phyloP scores from a whole-genome alignment of 2,329 filamentous ascomycete genomes.

The Didymella pomorum region DNA sequence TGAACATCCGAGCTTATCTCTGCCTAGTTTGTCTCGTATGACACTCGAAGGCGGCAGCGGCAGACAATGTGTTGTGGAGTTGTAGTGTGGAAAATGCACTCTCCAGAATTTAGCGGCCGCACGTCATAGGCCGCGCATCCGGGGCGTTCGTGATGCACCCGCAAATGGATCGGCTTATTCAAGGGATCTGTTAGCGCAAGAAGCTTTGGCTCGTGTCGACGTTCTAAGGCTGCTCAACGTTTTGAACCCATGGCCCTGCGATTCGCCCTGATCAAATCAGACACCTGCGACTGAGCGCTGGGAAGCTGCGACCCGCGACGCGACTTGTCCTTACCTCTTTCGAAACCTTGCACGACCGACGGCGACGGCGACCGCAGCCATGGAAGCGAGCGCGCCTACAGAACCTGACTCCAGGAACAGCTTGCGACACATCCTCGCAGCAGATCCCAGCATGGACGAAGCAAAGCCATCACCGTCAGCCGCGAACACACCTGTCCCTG shows the following conservation, averaged over 20 bases:
- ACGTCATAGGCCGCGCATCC: constrained; percentile 15
- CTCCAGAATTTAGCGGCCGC: neutral
- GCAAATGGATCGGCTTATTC: constrained; percentile 20
- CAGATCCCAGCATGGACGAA: constrained; percentile 49
- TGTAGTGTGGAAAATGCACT: neutral
- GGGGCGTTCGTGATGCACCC: constrained; percentile 18
- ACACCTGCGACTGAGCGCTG: constrained; percentile 20
- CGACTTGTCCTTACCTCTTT: constrained; percentile 27
- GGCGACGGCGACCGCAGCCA: constrained; percentile 21
- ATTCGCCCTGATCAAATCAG: constrained; percentile 13
- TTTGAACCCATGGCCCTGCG: constrained; percentile 17
- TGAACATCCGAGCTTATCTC: too few relatives aligned
- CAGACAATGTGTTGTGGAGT: neutral
- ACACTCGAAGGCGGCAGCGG: too few relatives aligned
- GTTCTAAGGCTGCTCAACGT: constrained; percentile 19
- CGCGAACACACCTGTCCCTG: constrained; percentile 42
- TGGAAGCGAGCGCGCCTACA: constrained; percentile 36
- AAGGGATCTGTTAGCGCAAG: constrained; percentile 19
- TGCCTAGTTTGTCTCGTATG: too few relatives aligned
- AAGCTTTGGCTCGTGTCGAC: constrained; percentile 22
- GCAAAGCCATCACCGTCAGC: constrained; percentile 38
- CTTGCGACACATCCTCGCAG: constrained; percentile 50
- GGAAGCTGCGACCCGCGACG: constrained; percentile 19
- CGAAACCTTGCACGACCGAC: constrained; percentile 29
- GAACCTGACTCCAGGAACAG: constrained; percentile 51